A percentile compares a stretch with the other conserved stretches of the same genome.
Evolutionary conservation across 2,329 filamentous ascomycete species (phyloP).

Genomic region (Aureobasidium leucospermi): DNA sequence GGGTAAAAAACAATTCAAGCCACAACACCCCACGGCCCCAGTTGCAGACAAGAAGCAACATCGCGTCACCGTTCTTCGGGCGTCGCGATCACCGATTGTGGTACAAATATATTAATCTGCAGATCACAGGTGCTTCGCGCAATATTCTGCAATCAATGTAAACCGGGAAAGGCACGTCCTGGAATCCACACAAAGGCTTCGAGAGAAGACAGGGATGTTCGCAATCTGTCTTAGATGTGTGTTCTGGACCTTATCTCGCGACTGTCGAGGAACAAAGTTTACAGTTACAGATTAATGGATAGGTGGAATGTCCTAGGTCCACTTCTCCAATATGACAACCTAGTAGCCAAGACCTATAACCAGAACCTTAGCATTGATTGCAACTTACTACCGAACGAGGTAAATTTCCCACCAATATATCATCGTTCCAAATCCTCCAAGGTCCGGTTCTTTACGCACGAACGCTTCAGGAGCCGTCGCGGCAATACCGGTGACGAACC

Average conservation of each 20-base stretch:
- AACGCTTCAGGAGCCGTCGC: neutral
- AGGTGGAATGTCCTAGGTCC: neutral
- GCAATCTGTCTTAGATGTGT: neutral
- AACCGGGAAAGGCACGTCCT: neutral
- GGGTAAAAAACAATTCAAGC: constrained; percentile 2
- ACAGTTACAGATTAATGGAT: neutral
- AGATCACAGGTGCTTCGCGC: constrained; percentile 7
- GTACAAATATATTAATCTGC: constrained; percentile 4
- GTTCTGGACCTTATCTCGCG: neutral
- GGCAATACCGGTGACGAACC: neutral
- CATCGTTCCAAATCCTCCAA: neutral
- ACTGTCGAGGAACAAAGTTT: neutral
- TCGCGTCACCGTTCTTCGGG: neutral
- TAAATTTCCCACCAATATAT: neutral
- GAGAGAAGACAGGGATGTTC: neutral
- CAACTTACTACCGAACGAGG: neutral
- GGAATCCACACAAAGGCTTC: neutral
- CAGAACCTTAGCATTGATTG: neutral
- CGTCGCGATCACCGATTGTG: constrained; percentile 4
- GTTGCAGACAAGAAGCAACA: neutral
- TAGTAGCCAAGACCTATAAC: neutral
- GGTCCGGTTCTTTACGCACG: neutral
- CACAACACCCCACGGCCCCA: neutral
- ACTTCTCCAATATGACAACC: neutral
- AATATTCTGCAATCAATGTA: neutral